Base-by-base conservation (phyloP, 306 rosid species). In the Echinosophora koreensis region DNA sequence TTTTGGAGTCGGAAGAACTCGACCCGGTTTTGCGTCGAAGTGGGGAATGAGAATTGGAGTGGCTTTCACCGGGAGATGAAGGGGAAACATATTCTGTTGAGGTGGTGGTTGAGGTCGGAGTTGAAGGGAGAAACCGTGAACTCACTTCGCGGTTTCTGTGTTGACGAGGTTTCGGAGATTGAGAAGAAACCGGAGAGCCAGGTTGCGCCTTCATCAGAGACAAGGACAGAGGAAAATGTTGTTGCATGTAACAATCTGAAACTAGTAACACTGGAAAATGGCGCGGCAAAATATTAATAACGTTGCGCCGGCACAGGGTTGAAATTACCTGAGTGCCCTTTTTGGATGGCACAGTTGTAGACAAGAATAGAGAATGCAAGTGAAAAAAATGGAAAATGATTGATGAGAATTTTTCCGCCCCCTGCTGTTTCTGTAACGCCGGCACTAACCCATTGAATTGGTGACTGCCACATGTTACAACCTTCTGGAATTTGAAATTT, bases 41-140 rank as follows among this genome's bases (percentile, higher is more conserved):
- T 1, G 89, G 91, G 0, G 98, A 91, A 42, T 76, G 69, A 2
- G 46, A 46, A 13, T 11, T 91, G 0, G 97, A 91, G 34, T 73
- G 66, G 63, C 70, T 46, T 22, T 80, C 93, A 27, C 10, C 17
- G 11, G 90, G 76, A 46, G 85, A 66, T 5, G 13, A 47, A 13
- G 79, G 46, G 1, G 66, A 64, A 16, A 74, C 88, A 38, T 69
- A 47, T 38, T 88, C 96, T 0, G n/a, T 2, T 7, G 87, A 66
- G 3, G 84, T 11, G 2, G 84, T 63, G 18, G 89, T 44, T 22
- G 80, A 78, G 17, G 3, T 49, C 0, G 83, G 81, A 38, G 90
- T 78, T 2, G 81, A 50, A 83, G 88, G 54, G 2, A 16, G 73
- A 71, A 84, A 86, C 5, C 96, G 84, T 0, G 96, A 90, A 75